These are phyloP conservation scores for Basidiobolus heterosporus DNA, from an alignment of 371 early-diverging fungal species.

Conservation along the genomic window DNA sequence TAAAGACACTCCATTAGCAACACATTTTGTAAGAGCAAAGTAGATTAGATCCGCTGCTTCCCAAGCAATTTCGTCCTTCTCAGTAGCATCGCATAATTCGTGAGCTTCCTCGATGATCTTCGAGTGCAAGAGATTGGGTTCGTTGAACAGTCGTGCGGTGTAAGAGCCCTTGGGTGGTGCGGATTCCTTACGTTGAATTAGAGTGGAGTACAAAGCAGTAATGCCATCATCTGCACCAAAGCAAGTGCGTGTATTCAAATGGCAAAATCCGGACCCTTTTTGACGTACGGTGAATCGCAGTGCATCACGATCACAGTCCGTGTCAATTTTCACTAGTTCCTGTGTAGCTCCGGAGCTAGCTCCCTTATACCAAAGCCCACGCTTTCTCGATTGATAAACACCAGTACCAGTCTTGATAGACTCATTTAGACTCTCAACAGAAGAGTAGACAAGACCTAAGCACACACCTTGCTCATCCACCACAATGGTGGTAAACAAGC, in stretches of 20 bases:
- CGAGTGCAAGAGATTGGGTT: slow-evolving; percentile 57
- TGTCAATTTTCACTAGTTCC: slow-evolving; percentile 45
- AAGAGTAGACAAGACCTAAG: slow-evolving; percentile 84
- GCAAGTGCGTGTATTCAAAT: slow-evolving; percentile 76
- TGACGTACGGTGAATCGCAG: slow-evolving; percentile 78
- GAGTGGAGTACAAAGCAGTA: slow-evolving; percentile 41
- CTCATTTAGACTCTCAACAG: slow-evolving; percentile 61
- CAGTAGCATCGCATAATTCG: slow-evolving; percentile 71
- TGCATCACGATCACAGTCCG: slow-evolving; percentile 86
- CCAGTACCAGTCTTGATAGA: slow-evolving; percentile 64
- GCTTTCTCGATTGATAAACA: slow-evolving; percentile 79
- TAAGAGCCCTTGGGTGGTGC: slow-evolving; percentile 77
- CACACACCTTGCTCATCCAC: slow-evolving; percentile 75
- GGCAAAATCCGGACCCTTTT: slow-evolving; percentile 86
- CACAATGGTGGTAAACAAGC: slow-evolving; percentile 78
- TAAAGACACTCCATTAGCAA: slow-evolving; percentile 59
- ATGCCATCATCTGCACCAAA: slow-evolving; percentile 71
- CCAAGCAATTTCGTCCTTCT: slow-evolving; percentile 68
- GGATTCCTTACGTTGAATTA: slow-evolving; percentile 40
- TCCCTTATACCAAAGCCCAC: slow-evolving; percentile 93
- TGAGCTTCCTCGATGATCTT: slow-evolving; percentile 94
- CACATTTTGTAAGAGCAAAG: slow-evolving; percentile 82
- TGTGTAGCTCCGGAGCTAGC: slow-evolving; percentile 85
- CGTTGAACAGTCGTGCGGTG: slow-evolving; percentile 75
- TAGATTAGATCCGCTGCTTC: slow-evolving; percentile 94